phyloP scores from a whole-genome alignment of 1,139 yeast species.

The Taiozyma sp. region DNA sequence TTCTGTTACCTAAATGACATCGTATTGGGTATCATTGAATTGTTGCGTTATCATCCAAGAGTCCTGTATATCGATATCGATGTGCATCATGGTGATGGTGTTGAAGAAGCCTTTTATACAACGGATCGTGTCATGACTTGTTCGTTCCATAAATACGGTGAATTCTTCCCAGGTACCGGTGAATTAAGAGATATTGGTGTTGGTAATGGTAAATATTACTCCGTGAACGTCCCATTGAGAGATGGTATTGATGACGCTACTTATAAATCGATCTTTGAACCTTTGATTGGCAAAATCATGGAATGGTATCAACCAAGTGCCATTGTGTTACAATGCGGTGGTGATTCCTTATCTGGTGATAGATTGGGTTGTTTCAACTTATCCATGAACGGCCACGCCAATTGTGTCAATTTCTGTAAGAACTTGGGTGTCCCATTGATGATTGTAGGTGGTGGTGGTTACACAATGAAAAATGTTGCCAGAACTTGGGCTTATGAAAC shows the following conservation, averaged over 20 bases:
- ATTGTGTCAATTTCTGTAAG: conserved; percentile 86
- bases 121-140: conserved; percentile 98
- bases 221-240: conserved; percentile 84
- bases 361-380: conserved; percentile 88
- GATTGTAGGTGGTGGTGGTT: conserved; percentile 97
- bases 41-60: conserved; percentile 86
- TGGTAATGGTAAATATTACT: conserved; percentile 81
- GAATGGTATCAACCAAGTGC: conserved; percentile 95
- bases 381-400: conserved; percentile 92
- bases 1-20: conserved; percentile 91
- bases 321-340: conserved; percentile 88
- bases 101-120: conserved; percentile 94
- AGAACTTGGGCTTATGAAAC: conserved; percentile 96
- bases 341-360: conserved; percentile 90
- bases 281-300: conserved; percentile 73
- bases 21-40: conserved; percentile 85
- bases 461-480: conserved; percentile 95
- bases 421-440: conserved; percentile 83
- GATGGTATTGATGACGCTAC: conserved; percentile 93
- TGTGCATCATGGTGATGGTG: conserved; percentile 98
- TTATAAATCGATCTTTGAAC: conserved; percentile 83
- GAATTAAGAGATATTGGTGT: conserved; percentile 85
- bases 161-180: conserved; percentile 95
- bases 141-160: conserved; percentile 95
- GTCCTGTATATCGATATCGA: conserved; percentile 96